Evolutionary conservation across 805 yeast species (phyloP), one percentile per base, ranked within the genome.

Genomic region (Vanderwaltozyma verrucispora): DNA sequence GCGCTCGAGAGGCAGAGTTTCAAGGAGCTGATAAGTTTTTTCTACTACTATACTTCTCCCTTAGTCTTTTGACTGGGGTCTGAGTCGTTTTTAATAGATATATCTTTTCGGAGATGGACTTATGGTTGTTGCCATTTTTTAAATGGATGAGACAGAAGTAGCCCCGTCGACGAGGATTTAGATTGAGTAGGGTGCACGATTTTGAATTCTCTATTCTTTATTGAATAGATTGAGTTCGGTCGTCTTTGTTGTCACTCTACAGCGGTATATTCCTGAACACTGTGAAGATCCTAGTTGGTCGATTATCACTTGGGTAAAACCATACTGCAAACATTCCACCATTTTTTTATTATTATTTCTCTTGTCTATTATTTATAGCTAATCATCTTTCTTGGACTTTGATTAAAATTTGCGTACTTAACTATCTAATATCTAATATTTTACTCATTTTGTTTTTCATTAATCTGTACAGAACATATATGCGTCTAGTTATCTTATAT

Each of bases 241-340:
- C 59, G 50, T 55, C 56, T 51, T 80, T 66, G 64, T 56, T 58
- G 63, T 67, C 73, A 65, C 62, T 62, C 62, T 72, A 79, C 66
- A 69, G 94, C 96, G 76, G 89, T 94, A 89, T 89, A 89, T 89
- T 89, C 97, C 97, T 89, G 82, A 73, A 86, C 96, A 77, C 89
- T 88, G 80, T 94, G 95, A 72, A 82, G 75, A 83, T 80, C 77
- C 82, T 60, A 70, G n/a, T 69, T 67, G 92, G 77, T 94, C 77
- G 55, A 71, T 89, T 76, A 79, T 80, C 95, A 92, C 77, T 85
- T 84, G 96, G 89, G 97, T 87, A 84, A 84, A 88, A 88, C 97
- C 97, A 88, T 89, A 94, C 86, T 78, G 96, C 94, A 69, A 62
- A 89, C 96, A 89, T 78, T 21, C 10, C 24, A 21, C 10, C 6